These are phyloP conservation scores for Bathelium albidoporum DNA, from an alignment of 495 filamentous ascomycete species.

Conservation along the genomic window DNA sequence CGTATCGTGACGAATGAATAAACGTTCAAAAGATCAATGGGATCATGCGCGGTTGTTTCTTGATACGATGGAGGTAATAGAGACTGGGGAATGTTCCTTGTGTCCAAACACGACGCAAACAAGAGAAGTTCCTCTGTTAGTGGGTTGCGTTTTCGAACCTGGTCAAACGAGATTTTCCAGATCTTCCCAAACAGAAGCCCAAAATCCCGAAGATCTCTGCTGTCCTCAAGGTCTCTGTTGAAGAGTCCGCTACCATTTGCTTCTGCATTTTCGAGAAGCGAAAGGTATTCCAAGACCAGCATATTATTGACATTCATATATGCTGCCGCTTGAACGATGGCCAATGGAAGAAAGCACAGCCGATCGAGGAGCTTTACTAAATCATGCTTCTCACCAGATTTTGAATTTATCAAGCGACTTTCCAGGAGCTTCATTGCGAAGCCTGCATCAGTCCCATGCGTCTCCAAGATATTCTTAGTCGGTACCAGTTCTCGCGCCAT, in stretches of 20 bases:
- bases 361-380: neutral
- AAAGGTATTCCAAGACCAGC: conserved; percentile 35
- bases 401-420: conserved; percentile 18
- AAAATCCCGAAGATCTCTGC: conserved; percentile 31
- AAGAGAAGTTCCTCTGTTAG: neutral
- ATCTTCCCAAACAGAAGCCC: conserved; percentile 45
- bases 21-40: conserved; percentile 29
- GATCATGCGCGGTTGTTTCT: conserved; percentile 14
- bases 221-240: conserved; percentile 20
- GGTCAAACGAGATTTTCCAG: conserved; percentile 44
- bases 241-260: neutral
- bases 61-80: conserved; percentile 3
- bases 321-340: conserved; percentile 38
- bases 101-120: neutral
- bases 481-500: too few species aligned
- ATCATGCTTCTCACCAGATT: neutral
- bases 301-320: conserved; percentile 38
- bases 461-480: too few species aligned
- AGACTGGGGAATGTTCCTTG: neutral
- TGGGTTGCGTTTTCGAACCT: conserved; percentile 28
- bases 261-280: conserved; percentile 15
- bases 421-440: conserved; percentile 21
- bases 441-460: too few species aligned
- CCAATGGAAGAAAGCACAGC: conserved; percentile 39
- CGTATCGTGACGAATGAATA: conserved; percentile 29